These are phyloP conservation scores for Cyclospora cayetanensis DNA, from an alignment of 169 alveolate species.

Conservation along the genomic window DNA sequence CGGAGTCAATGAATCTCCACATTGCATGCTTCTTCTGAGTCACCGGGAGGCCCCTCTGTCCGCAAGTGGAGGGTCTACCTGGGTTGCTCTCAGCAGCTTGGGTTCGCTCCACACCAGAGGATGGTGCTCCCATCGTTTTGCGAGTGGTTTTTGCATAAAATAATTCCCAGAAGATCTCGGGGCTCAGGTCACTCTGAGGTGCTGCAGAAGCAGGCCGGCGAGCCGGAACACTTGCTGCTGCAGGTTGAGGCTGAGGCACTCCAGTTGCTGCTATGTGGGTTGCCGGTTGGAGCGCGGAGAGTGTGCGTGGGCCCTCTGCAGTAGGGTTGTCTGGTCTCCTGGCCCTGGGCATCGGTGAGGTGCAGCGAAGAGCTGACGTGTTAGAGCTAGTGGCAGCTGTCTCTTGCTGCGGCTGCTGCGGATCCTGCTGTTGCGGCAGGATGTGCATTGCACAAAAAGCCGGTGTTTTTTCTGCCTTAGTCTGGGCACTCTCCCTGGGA, in stretches of 20 bases:
- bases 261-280: not conserved
- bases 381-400: not conserved
- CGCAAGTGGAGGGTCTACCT: not conserved
- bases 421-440: not conserved
- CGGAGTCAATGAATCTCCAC: not conserved
- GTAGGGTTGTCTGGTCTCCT: not conserved
- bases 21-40: not conserved
- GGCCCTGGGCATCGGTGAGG: constrained; percentile 5
- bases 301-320: not conserved
- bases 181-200: not conserved
- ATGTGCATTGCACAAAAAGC: not conserved
- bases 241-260: not conserved
- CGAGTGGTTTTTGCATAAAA: not conserved
- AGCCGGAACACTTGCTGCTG: constrained; percentile 19
- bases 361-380: constrained; percentile 25
- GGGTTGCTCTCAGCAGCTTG: constrained; percentile 8
- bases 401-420: constrained; percentile 24
- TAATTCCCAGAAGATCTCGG: constrained; percentile 35
- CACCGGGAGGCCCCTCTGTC: not conserved
- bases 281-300: not conserved
- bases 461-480: not conserved
- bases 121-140: not conserved
- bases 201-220: constrained; percentile 49
- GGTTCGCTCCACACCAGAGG: not conserved
- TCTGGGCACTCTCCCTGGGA: not conserved